Evolutionary conservation across 2,329 filamentous ascomycete species (phyloP).

Genomic region (Pseudogymnoascus sp.): DNA sequence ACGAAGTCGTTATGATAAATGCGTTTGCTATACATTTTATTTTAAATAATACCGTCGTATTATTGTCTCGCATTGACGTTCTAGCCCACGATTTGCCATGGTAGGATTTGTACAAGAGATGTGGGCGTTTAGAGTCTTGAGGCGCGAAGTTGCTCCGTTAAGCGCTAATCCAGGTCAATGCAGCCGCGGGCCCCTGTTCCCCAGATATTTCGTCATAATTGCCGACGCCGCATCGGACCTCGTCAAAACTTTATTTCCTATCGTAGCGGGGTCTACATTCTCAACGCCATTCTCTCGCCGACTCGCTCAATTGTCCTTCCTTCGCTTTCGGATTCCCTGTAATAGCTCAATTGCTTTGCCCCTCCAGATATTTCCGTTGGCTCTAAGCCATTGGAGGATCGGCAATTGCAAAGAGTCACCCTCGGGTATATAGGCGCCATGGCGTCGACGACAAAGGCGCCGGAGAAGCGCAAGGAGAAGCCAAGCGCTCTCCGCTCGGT

Average conservation of each 20-base stretch:
- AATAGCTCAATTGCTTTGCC: conserved; percentile 1
- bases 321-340: background rate
- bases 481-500: conserved; percentile 84
- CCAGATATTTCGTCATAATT: conserved; percentile 12
- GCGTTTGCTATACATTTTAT: background rate
- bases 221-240: conserved; percentile 6
- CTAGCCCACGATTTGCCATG: background rate
- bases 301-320: background rate
- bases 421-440: background rate
- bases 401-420: conserved; percentile 2
- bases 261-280: background rate
- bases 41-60: background rate
- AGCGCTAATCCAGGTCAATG: conserved; percentile 7
- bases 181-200: conserved; percentile 4
- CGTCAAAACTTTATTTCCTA: conserved; percentile 8
- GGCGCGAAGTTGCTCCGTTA: background rate
- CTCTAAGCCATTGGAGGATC: conserved; percentile 7
- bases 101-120: background rate
- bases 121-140: background rate
- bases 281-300: background rate
- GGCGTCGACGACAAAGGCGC: conserved; percentile 16
- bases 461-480: conserved; percentile 39
- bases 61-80: background rate
- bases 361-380: background rate
- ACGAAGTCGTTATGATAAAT: background rate